Conservation (phyloP, 2,329 filamentous ascomycete species). For the Colletotrichum costaricense region DNA sequence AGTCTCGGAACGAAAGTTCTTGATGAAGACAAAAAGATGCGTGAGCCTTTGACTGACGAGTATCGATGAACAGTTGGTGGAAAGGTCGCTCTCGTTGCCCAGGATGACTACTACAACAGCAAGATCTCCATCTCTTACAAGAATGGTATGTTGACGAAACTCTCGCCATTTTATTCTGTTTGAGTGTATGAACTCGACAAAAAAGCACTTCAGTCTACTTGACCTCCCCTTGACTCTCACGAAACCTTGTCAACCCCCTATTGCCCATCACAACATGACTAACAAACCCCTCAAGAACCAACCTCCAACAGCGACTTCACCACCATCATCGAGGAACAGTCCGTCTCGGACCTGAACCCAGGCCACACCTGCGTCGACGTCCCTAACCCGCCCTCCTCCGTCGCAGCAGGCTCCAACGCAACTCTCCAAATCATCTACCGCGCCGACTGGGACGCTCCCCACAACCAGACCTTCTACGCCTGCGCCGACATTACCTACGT, state of each 20-base stretch:
- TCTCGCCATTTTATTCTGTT: not conserved
- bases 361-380: slow-evolving; percentile 52
- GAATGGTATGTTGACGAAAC: slow-evolving; percentile 51
- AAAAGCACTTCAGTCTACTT: not conserved
- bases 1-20: not conserved
- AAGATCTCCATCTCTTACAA: slow-evolving; percentile 61
- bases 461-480: slow-evolving; percentile 51
- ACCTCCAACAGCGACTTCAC: slow-evolving; percentile 45
- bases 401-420: slow-evolving; percentile 49
- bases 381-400: slow-evolving; percentile 41
- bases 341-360: slow-evolving; percentile 47
- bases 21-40: not conserved
- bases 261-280: not conserved
- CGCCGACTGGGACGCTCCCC: slow-evolving; percentile 47
- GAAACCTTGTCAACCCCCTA: not conserved
- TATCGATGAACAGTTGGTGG: slow-evolving; percentile 54
- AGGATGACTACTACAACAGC: slow-evolving; percentile 63
- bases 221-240: not conserved
- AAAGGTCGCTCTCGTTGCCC: slow-evolving; percentile 60
- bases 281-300: slow-evolving; percentile 40
- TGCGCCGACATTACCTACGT: slow-evolving; percentile 54
- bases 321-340: slow-evolving; percentile 43
- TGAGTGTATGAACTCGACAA: not conserved
- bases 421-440: slow-evolving; percentile 54
- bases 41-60: not conserved